A percentile compares a stretch with the other conserved stretches of the same genome.
Evolutionary conservation across 495 filamentous ascomycete species (phyloP).

Genomic region (Aspergillus olivimuriae): DNA sequence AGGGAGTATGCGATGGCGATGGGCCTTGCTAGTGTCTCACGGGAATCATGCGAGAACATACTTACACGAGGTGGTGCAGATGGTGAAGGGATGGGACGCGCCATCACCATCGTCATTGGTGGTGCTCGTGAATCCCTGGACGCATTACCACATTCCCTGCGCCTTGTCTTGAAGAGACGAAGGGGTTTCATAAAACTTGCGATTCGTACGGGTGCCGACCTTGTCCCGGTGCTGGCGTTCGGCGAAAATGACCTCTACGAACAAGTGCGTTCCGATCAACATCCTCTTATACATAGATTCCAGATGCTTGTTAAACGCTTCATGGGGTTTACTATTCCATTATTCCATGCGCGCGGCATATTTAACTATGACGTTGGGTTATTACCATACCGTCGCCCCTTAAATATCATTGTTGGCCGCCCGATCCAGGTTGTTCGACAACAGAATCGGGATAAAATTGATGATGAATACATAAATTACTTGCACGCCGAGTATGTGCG

Average conservation of each 20-base stretch:
- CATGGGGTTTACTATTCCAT: slow-evolving; percentile 87
- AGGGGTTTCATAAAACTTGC: slow-evolving; percentile 94
- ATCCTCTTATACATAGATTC: slow-evolving; percentile 65
- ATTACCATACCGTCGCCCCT: slow-evolving; percentile 81
- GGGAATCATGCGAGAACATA: slow-evolving; percentile 83
- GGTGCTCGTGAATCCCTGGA: slow-evolving; percentile 89
- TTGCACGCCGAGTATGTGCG: slow-evolving; percentile 71
- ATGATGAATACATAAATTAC: slow-evolving; percentile 68
- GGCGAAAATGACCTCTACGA: slow-evolving; percentile 97
- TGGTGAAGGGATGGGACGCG: slow-evolving; percentile 86
- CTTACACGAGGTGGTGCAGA: slow-evolving; percentile 71
- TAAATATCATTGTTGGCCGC: slow-evolving; percentile 83
- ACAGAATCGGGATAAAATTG: slow-evolving; percentile 44
- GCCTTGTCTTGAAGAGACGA: slow-evolving; percentile 70
- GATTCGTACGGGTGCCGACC: slow-evolving; percentile 78
- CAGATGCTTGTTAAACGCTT: slow-evolving; percentile 77
- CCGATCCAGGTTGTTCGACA: slow-evolving; percentile 66
- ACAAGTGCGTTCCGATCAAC: slow-evolving; percentile 62
- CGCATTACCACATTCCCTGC: slow-evolving; percentile 66
- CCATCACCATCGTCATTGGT: slow-evolving; percentile 92
- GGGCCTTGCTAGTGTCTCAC: slow-evolving; percentile 82
- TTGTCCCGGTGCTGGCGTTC: slow-evolving; percentile 87
- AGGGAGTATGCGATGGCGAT: slow-evolving; percentile 83
- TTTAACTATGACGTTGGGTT: slow-evolving; percentile 97
- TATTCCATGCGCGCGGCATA: slow-evolving; percentile 84